Evolutionary conservation across 495 filamentous ascomycete genomes (phyloP), one percentile per base, ranked within the genome.

Genomic region (Xylaria bambusicola): DNA sequence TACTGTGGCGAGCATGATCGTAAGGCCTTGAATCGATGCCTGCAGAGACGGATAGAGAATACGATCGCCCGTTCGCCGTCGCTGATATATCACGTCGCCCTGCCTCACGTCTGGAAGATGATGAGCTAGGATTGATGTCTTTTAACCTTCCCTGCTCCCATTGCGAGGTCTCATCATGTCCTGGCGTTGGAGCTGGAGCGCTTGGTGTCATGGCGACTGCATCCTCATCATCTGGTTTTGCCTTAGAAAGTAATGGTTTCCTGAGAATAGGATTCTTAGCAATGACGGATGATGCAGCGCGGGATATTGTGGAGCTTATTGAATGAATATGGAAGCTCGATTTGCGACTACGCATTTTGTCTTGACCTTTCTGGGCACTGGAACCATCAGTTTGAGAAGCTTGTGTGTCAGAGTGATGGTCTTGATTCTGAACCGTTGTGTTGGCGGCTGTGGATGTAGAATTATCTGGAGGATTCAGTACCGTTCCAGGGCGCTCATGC

Each of bases 361-460:
- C 12, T 46, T 27, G 41, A 38, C 27, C 54, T n/a, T 26, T 15
- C 24, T 18, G 44, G 17, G 45, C 65, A 24, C 45, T 52, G 7
- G 60, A 29, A 3, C 50, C 58, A 15, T 41, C 15, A 23, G 6
- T 54, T 52, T 9, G 65, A 36, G n/a, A 60, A 29, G 5, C 60
- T 21, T 15, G 68, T 63, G 7, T 66, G 58, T 18, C 69, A 62
- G 20, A 75, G 70, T 27, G 68, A 62, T 35, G 62, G 49, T 51
- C 74, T 74, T 24, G 69, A 41, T 45, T 72, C 74, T 35, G 68
- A 72, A 29, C 75, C 72, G 59, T 71, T 74, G 40, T 78, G 29
- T 73, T 77, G 49, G 68, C 75, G 4, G 76, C 58, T 8, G 75
- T 75, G 35, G 29, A 18, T 40, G 46, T 24, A 40, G 40, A 27